Base-by-base conservation (phyloP, 352 stramenopile species). In the Phytopythium aichiense region DNA sequence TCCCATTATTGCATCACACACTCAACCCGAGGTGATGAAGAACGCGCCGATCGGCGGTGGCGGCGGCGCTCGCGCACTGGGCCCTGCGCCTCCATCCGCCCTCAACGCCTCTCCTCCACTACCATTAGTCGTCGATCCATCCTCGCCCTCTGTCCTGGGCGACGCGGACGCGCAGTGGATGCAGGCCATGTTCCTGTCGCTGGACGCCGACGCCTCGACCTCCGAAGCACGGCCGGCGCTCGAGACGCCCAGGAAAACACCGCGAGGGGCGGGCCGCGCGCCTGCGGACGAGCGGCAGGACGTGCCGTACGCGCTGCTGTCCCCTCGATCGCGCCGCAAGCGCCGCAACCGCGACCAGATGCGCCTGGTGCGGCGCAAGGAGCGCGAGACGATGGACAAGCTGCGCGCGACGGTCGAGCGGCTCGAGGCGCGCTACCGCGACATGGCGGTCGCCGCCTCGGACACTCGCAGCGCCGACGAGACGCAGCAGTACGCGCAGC, bases 331-430 rank as follows among this genome's bases (percentile, higher is more conserved):
- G 49, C 74, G 77, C 23, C 68, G 74, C 58, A 83, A 77, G 63
- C 66, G 58, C 22, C 78, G 79, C 56, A 86, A 84, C 58, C 66
- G 77, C 45, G 72, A 87, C 62, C 77, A 84, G 58, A 87, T 87
- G 77, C 72, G 77, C 0, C 52, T 68, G 9, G 77, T 75, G 49
- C 72, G 77, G 12, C 66, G 70, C 51, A 81, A 75, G 45, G 74
- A 87, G 50, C 43, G 79, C 70, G 77, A 84, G 30, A 77, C 66
- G 50, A 84, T 87, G 77, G 58, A 76, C 25, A 58, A 63, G 8
- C 68, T 87, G 45, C 77, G 76, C 52, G 68, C 66, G 5, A 84
- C 74, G 22, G 73, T 82, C 60, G 72, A 78, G 53, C 72, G 74
- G 20, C 67, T 87, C 7, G 70, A 87, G 65, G 30, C 52, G 37